These are phyloP conservation scores for Pseudogymnoascus sp. DNA, from an alignment of 2,329 filamentous ascomycete species.

Conservation along the genomic window DNA sequence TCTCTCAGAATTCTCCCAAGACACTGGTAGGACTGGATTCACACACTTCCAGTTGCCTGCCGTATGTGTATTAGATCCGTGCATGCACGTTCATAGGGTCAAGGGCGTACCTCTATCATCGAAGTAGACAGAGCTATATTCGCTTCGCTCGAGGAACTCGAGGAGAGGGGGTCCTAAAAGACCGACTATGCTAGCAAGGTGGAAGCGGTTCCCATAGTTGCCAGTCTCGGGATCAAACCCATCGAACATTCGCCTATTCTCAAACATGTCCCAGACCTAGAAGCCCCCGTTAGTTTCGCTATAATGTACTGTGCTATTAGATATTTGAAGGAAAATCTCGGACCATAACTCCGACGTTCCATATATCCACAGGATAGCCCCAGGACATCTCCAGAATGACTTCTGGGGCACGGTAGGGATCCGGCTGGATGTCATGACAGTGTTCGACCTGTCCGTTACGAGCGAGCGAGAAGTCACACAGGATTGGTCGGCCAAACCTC, in stretches of 20 bases:
- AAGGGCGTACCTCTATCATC: constrained; percentile 21
- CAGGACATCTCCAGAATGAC: constrained; percentile 31
- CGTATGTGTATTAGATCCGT: constrained; percentile 16
- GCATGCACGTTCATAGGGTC: constrained; percentile 13
- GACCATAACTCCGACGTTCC: constrained; percentile 31
- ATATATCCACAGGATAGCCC: constrained; percentile 29
- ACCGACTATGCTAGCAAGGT: constrained; percentile 23
- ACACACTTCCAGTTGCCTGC: constrained; percentile 20
- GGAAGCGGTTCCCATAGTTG: constrained; percentile 18
- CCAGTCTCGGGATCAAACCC: constrained; percentile 18
- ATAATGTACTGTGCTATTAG: background rate
- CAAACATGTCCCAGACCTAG: constrained; percentile 22
- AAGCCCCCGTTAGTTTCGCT: constrained; percentile 16
- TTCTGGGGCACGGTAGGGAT: constrained; percentile 25
- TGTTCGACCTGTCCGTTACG: constrained; percentile 18
- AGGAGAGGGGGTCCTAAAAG: constrained; percentile 22
- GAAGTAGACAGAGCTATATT: constrained; percentile 20
- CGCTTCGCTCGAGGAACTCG: constrained; percentile 22
- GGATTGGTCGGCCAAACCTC: constrained; percentile 19
- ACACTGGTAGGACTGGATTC: constrained; percentile 17
- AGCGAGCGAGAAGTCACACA: constrained; percentile 21
- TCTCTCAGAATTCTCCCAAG: constrained; percentile 18
- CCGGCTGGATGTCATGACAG: constrained; percentile 16
- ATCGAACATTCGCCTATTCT: constrained; percentile 19
- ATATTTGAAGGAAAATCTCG: background rate